These are phyloP conservation scores for Mucuna pruriens DNA, from an alignment of 306 rosid species.

Conservation along the genomic window DNA sequence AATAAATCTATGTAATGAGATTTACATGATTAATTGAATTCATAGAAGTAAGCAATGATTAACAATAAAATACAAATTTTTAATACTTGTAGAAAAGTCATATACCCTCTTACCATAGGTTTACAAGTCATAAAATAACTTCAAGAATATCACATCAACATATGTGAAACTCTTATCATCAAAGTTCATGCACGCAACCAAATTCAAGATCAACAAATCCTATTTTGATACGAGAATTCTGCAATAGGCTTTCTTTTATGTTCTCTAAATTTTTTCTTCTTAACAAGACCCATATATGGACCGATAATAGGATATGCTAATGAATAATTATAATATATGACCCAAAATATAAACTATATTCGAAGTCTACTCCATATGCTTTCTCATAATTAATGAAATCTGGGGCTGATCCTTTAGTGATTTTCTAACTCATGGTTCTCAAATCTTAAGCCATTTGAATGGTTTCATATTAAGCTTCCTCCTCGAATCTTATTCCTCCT, in stretches of 20 bases:
- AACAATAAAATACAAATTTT: too few species aligned
- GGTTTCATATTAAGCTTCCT: slow-evolving; percentile 87
- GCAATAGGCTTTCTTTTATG: not conserved
- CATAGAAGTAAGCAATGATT: too few species aligned
- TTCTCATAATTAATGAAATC: not conserved
- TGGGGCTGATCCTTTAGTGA: not conserved
- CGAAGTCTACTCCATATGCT: not conserved
- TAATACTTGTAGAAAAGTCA: too few species aligned
- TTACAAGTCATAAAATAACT: too few species aligned
- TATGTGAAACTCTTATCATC: too few species aligned
- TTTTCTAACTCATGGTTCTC: not conserved
- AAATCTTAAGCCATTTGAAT: slow-evolving; percentile 64
- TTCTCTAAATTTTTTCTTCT: not conserved
- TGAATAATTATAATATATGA: not conserved
- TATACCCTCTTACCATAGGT: too few species aligned
- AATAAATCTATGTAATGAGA: too few species aligned
- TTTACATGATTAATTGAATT: too few species aligned
- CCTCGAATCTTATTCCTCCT: slow-evolving; percentile 82
- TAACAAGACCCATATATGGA: not conserved
- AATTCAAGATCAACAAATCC: too few species aligned
- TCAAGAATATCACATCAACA: too few species aligned
- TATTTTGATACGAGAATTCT: not conserved
- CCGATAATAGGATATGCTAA: not conserved
- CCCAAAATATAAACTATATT: not conserved
- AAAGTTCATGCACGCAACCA: too few species aligned